Base-by-base conservation (phyloP, 768 basidiomycete species). In the Strobilomyces dryophilus region DNA sequence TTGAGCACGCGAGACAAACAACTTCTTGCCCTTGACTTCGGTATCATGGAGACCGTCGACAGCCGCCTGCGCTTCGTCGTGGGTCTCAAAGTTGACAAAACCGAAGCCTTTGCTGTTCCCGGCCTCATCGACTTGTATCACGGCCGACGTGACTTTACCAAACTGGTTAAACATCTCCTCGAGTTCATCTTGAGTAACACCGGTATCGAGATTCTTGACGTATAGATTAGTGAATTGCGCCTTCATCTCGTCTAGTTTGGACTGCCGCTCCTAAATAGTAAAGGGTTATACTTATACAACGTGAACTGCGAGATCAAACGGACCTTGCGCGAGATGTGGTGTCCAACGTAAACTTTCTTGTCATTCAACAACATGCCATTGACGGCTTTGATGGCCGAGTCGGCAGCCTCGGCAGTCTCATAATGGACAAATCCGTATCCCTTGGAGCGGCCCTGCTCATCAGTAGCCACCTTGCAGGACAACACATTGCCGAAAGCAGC, bases 351-450 rank as follows among this genome's bases (percentile, higher is more conserved):
- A 61, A 99, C 97, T 79, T 98, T 98, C 77, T 97, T 98, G 79
- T 99, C 97, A 74, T 98, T 98, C 69, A 99, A 79, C 61, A 99
- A 73, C 97, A 99, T 99, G 60, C 95, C 94, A 70, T 99, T 97
- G 69, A 98, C 97, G 51, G 92, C 89, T 74, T 97, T 95, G 81
- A 99, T 98, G 60, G 97, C 97, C 47, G 81, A 84, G 14, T 95
- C 91, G 54, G 95, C 94, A 18, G 95, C 90, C 73, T 98, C 97
- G 46, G 89, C 89, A 52, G 94, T 97, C 76, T 98, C 94, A 73
- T 98, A 99, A 72, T 99, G 97, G 52, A 99, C 97, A 73, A 95
- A 99, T 39, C 95, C 97, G 68, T 98, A 99, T 58, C 97, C 97
- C 72, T 92, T 92, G 61, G 94, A 95, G 63, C 87, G 87, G 53